These are phyloP conservation scores for Turnera subulata DNA, from an alignment of 345 rosid genomes.

Conservation along the genomic window DNA sequence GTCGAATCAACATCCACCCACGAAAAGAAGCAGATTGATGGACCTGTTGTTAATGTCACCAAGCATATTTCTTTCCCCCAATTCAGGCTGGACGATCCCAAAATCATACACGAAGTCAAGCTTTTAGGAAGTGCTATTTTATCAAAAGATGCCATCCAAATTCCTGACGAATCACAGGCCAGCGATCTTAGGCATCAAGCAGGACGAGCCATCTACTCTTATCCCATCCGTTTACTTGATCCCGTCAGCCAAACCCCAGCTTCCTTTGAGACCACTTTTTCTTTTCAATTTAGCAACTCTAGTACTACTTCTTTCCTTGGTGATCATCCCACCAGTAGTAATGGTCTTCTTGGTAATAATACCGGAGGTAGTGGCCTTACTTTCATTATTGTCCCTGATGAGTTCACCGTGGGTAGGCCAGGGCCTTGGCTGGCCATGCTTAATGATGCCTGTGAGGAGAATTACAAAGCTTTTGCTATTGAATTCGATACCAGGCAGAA, in stretches of 20 bases:
- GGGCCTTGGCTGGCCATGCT: constrained; percentile 57
- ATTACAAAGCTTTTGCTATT: constrained; percentile 42
- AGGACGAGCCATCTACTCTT: constrained; percentile 44
- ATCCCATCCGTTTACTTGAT: constrained; percentile 38
- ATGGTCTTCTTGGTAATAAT: not conserved
- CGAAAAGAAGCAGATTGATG: constrained; percentile 2
- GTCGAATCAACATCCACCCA: constrained; percentile 11
- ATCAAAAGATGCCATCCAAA: constrained; percentile 3
- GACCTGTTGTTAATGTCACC: constrained; percentile 30
- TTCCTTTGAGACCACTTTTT: constrained; percentile 39
- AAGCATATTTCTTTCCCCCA: constrained; percentile 37
- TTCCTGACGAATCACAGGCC: constrained; percentile 33
- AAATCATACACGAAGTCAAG: constrained; percentile 24
- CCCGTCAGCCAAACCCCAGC: constrained; percentile 31
- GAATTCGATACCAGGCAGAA: constrained; percentile 40
- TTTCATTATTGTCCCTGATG: constrained; percentile 47
- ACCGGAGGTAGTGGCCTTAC: constrained; percentile 46
- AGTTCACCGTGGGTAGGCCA: constrained; percentile 50
- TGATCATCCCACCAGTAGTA: not conserved
- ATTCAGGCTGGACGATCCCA: constrained; percentile 30
- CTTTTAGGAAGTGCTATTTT: constrained; percentile 42
- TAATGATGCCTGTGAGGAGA: constrained; percentile 49
- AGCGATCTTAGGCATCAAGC: constrained; percentile 38
- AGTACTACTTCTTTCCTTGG: not conserved
- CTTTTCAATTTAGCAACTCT: constrained; percentile 40